A percentile compares a stretch with the other conserved stretches of the same genome.
Conservation (phyloP, 257 asterid species). For the Misopates orontium region DNA sequence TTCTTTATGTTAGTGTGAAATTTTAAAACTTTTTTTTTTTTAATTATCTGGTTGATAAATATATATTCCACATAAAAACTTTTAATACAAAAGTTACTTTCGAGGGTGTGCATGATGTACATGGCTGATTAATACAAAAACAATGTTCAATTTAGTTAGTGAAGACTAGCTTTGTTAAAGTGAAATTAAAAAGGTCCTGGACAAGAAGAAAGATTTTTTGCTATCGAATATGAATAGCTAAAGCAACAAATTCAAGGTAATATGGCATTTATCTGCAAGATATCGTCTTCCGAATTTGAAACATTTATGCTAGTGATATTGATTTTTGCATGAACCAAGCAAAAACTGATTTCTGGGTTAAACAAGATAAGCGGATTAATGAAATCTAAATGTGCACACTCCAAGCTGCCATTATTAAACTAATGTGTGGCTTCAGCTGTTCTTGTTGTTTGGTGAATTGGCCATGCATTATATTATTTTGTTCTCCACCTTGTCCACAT, state of each 20-base stretch:
- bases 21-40: background rate
- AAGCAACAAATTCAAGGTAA: background rate
- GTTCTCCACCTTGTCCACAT: background rate
- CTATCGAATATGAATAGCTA: background rate
- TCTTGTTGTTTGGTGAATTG: background rate
- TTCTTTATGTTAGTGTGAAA: background rate
- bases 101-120: too few relatives aligned
- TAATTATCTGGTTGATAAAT: background rate
- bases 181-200: background rate
- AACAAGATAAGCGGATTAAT: background rate
- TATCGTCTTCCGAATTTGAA: background rate
- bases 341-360: background rate
- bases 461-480: background rate
- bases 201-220: background rate
- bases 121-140: too few relatives aligned
- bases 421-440: background rate
- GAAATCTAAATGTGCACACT: background rate
- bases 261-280: background rate
- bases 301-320: background rate
- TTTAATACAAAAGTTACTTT: background rate
- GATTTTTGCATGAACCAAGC: background rate
- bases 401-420: background rate
- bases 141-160: background rate
- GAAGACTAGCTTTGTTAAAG: background rate
- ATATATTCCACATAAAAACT: background rate